Percentiles rank a stretch among this genome's conserved stretches.
Evolutionary conservation across 129 eudicot species (phyloP).

Genomic region (sunflower (Helianthus annuus)): DNA sequence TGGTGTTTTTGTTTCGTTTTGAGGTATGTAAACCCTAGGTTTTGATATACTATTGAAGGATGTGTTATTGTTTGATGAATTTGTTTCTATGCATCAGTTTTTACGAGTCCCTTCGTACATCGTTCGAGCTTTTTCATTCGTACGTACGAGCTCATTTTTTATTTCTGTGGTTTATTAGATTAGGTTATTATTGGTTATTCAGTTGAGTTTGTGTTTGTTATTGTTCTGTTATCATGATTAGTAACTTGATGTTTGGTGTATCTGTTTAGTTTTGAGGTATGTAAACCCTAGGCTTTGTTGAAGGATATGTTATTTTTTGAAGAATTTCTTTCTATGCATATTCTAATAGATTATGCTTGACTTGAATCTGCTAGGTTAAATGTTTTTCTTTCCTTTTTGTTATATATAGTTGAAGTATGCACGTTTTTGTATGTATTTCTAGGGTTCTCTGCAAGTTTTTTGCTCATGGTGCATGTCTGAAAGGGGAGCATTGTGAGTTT

Average conservation of each 20-base stretch:
- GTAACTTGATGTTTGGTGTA: constrained; percentile 17
- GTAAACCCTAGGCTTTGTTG: constrained; percentile 26
- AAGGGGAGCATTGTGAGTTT: constrained; percentile 93
- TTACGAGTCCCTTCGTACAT: too few relatives aligned
- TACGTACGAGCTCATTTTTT: background rate
- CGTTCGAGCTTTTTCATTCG: constrained; percentile 7
- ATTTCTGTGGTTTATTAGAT: constrained; percentile 2
- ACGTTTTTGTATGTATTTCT: background rate
- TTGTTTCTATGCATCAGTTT: background rate
- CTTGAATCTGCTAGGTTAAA: constrained; percentile 13
- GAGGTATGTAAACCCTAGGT: too few relatives aligned
- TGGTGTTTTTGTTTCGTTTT: too few relatives aligned
- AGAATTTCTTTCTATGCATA: constrained; percentile 7
- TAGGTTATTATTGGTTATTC: constrained; percentile 9
- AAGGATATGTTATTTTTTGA: constrained; percentile 1
- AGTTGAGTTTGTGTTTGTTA: constrained; percentile 4
- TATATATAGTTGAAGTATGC: background rate
- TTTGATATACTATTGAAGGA: too few relatives aligned
- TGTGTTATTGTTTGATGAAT: background rate
- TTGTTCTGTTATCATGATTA: constrained; percentile 13
- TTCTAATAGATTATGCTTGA: background rate
- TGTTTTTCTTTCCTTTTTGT: background rate
- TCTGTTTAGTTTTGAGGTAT: background rate
- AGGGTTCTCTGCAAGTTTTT: constrained; percentile 96
- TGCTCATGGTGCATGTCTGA: constrained; percentile 87